Conservation (phyloP, 495 filamentous ascomycete species). For the Neurospora terricola region DNA sequence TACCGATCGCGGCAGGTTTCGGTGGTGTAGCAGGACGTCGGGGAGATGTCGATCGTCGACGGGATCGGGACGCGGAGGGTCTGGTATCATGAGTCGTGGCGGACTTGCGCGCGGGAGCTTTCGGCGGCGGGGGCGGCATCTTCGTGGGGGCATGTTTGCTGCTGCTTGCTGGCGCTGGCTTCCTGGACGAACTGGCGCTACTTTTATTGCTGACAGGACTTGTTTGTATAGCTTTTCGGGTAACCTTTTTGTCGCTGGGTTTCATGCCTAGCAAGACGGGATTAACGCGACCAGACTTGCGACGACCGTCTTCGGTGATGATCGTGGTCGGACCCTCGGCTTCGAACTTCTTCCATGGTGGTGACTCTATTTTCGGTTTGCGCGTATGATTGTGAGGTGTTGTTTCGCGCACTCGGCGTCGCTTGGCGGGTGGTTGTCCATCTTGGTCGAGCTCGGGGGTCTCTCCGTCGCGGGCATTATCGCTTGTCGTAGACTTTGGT, state of each 20-base stretch:
- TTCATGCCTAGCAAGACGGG: conserved; percentile 59
- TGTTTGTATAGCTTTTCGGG: conserved; percentile 29
- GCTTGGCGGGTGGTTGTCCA: conserved; percentile 54
- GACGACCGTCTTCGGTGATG: conserved; percentile 58
- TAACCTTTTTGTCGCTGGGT: conserved; percentile 51
- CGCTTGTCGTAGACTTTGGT: background rate
- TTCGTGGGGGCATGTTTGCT: conserved; percentile 10
- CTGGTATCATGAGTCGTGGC: conserved; percentile 11
- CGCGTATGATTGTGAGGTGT: conserved; percentile 27
- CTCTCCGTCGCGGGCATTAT: conserved; percentile 1
- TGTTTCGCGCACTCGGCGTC: conserved; percentile 51
- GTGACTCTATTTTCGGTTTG: conserved; percentile 51
- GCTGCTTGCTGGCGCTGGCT: background rate
- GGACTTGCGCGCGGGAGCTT: conserved; percentile 10
- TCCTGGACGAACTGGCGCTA: background rate
- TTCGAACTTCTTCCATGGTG: conserved; percentile 87
- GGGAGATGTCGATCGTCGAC: conserved; percentile 25
- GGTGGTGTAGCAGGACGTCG: conserved; percentile 21
- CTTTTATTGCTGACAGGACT: background rate
- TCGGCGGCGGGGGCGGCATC: conserved; percentile 5
- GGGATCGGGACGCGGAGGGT: conserved; percentile 17
- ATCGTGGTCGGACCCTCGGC: conserved; percentile 84
- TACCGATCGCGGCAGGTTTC: conserved; percentile 24
- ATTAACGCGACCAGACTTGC: conserved; percentile 82
- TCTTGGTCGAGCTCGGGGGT: conserved; percentile 16